Evolutionary conservation across 202 grass and related monocot genomes (phyloP).

Genomic region (Panicum hallii): DNA sequence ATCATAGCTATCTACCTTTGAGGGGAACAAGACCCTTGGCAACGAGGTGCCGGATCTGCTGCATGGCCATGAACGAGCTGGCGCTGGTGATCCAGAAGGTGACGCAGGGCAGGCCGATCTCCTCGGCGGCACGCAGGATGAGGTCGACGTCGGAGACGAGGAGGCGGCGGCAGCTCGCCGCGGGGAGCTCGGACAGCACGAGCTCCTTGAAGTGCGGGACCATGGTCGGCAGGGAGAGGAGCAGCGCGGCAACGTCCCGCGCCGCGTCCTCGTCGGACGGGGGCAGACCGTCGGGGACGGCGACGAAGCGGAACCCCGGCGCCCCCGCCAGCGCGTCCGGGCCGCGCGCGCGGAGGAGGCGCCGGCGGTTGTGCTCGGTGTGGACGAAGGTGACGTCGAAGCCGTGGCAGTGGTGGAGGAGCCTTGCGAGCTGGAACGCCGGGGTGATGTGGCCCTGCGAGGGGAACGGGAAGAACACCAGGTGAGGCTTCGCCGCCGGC

Average conservation of each 20-base stretch:
- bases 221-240: not conserved
- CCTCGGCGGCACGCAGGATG: not conserved
- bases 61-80: not conserved
- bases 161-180: not conserved
- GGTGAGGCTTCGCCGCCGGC: not conserved
- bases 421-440: slow-evolving; percentile 19
- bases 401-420: not conserved
- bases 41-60: not conserved
- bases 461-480: slow-evolving; percentile 47
- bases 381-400: slow-evolving; percentile 25
- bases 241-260: not conserved
- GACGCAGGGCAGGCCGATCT: not conserved
- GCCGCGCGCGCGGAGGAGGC: not conserved
- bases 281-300: slow-evolving; percentile 2
- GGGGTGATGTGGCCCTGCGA: slow-evolving; percentile 59
- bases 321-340: not conserved
- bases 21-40: not conserved
- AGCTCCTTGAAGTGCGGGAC: slow-evolving; percentile 5
- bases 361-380: slow-evolving; percentile 17
- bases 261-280: not conserved
- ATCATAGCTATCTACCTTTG: not conserved
- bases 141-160: not conserved
- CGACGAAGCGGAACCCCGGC: not conserved
- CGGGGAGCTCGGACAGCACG: not conserved
- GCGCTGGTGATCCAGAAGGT: not conserved